These are phyloP conservation scores for Lactarius psammicola DNA, from an alignment of 768 basidiomycete species.

Conservation along the genomic window DNA sequence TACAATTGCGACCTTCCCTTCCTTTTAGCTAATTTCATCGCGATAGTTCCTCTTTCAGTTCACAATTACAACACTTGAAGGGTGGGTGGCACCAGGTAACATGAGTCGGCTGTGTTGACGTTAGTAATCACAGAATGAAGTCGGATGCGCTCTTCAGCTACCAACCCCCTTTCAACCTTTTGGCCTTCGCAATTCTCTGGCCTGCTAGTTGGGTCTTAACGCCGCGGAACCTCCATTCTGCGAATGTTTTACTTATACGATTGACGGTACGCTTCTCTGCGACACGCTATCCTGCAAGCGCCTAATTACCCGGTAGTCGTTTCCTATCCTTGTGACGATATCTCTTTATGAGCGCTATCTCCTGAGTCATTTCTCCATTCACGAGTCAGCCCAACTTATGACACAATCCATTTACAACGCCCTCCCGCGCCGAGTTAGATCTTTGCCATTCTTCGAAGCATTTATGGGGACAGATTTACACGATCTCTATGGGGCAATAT, in stretches of 20 bases:
- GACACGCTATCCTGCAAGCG: background rate
- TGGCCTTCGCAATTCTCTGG: constrained; percentile 77
- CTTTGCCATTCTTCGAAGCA: constrained; percentile 71
- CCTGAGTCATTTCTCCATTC: constrained; percentile 47
- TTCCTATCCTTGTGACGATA: constrained; percentile 76
- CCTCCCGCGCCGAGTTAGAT: constrained; percentile 69
- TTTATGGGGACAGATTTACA: constrained; percentile 67
- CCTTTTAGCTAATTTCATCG: background rate
- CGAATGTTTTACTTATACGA: constrained; percentile 85
- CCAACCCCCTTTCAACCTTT: constrained; percentile 84
- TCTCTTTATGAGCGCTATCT: constrained; percentile 77
- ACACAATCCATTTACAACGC: constrained; percentile 59
- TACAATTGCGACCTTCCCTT: background rate
- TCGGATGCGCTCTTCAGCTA: constrained; percentile 90
- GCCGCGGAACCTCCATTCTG: constrained; percentile 75
- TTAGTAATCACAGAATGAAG: constrained; percentile 58
- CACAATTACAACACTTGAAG: constrained; percentile 84
- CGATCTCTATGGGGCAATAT: constrained; percentile 75
- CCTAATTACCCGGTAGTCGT: constrained; percentile 44
- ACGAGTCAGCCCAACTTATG: constrained; percentile 51
- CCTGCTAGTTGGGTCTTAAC: constrained; percentile 73
- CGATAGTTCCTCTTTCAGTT: constrained; percentile 81
- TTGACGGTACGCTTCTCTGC: constrained; percentile 53
- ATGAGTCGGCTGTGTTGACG: constrained; percentile 13
- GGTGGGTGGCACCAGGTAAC: constrained; percentile 43